Base-by-base conservation (phyloP, 345 rosid genomes). In the Fremontodendron californicum region DNA sequence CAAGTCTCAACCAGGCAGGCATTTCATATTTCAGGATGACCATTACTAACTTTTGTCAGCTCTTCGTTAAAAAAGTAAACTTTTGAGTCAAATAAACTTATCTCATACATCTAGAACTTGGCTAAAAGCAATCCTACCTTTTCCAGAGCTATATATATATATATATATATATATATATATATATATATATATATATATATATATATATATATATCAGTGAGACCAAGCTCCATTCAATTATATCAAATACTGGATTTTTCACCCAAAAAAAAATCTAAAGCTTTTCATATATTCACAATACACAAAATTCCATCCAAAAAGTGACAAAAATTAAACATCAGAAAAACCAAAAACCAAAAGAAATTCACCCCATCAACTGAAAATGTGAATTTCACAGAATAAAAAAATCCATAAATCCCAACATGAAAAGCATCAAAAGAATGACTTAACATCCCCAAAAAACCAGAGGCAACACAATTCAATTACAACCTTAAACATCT, bases 401-500 rank as follows among this genome's bases (percentile, higher is more conserved):
- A n/a, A n/a, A 76, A 77, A 70, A 1, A 57, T 31, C 25, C 62
- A 54, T 11, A 19, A 13, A 37, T 0, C 48, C 2, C 31, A 11
- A 52, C 78, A 63, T 43, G 60, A 63, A 40, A 39, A 63, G 39
- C 74, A 60, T 63, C 35, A 74, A 81, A 42, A 57, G 51, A n/a
- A n/a, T n/a, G n/a, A n/a, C n/a, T n/a, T n/a, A n/a, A n/a, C n/a
- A n/a, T n/a, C n/a, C n/a, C n/a, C 5, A 71, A 51, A 60, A 69
- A 61, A 76, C 37, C 11, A 61, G 51, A 46, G 29, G 23, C 37
- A 69, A 78, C 58, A 51, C 33, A 78, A 71, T 75, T 52, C 82
- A 81, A 81, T 73, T 73, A 21, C 8, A 62, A 86, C 52, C 64
- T 0, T 71, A 13, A 19, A 77, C 51, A 37, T 55, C 70, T 58